Percentiles rank a stretch among this genome's conserved stretches.
Conservation (phyloP, 73 alveolate species). For the Paramecium sexaurelia region DNA sequence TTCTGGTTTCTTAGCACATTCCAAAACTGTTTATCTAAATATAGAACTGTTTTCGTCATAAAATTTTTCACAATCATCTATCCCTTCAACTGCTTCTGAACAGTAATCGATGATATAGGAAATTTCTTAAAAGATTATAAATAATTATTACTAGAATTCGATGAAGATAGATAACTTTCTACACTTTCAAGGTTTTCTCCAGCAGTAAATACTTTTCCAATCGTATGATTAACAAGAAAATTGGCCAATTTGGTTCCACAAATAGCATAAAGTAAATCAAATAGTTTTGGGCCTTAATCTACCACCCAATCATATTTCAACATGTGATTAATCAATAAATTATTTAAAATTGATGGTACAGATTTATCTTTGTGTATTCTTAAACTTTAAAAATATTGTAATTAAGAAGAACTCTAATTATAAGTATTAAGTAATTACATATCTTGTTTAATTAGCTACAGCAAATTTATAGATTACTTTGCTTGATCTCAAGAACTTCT, state of each 20-base stretch:
- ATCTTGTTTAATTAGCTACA: conserved; percentile 11
- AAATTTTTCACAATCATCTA: conserved; percentile 45
- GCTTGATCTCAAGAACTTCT: neutral
- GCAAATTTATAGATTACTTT: neutral
- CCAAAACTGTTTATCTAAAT: conserved; percentile 36
- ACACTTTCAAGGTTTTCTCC: conserved; percentile 50
- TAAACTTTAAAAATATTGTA: conserved; percentile 9
- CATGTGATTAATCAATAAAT: conserved; percentile 5
- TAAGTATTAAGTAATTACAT: neutral
- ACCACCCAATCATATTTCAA: conserved; percentile 28
- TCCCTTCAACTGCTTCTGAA: conserved; percentile 67
- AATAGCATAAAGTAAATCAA: neutral
- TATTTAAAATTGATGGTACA: conserved; percentile 28
- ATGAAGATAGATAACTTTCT: neutral
- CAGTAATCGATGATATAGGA: conserved; percentile 63
- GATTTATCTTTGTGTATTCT: conserved; percentile 27
- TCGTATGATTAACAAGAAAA: neutral
- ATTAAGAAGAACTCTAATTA: conserved; percentile 27
- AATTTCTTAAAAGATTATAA: neutral
- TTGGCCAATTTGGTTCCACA: conserved; percentile 35
- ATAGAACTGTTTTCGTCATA: conserved; percentile 40
- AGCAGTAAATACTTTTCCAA: conserved; percentile 28
- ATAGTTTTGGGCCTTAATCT: conserved; percentile 27
- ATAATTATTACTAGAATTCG: neutral
- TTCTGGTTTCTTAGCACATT: conserved; percentile 16